A percentile compares a stretch with the other conserved stretches of the same genome.
Evolutionary conservation across 75 land plant species (phyloP).

Genomic region (Ceratopteris richardii): DNA sequence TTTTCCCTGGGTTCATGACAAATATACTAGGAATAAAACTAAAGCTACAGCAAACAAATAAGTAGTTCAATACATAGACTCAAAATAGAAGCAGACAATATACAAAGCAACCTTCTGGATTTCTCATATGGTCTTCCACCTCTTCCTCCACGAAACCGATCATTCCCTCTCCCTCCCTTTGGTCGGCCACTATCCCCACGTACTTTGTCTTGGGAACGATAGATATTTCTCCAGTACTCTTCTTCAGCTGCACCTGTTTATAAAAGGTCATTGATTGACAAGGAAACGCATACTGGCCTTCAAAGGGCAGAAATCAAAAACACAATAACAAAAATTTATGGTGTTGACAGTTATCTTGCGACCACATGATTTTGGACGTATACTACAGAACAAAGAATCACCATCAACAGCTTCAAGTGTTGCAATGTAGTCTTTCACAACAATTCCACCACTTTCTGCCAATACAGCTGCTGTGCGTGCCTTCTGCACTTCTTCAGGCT

Average conservation of each 20-base stretch:
- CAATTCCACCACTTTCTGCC: conserved; percentile 61
- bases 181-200: conserved; percentile 24
- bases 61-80: background rate
- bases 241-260: conserved; percentile 80
- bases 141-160: background rate
- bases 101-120: background rate
- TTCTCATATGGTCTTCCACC: background rate
- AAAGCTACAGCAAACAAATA: background rate
- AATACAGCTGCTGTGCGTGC: conserved; percentile 80
- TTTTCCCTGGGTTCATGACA: background rate
- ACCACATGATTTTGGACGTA: no score
- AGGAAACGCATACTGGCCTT: background rate
- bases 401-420: conserved; percentile 81
- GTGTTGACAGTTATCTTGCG: no score
- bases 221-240: conserved; percentile 71
- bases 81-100: background rate
- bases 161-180: conserved; percentile 33
- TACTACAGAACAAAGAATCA: conserved; percentile 14
- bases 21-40: background rate
- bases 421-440: conserved; percentile 54
- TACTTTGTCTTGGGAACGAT: conserved; percentile 37
- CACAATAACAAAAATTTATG: background rate
- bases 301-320: no score
- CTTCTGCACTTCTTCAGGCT: conserved; percentile 64
- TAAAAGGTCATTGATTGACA: background rate